Evolutionary conservation across 805 yeast species (phyloP), one percentile per base, ranked within the genome.

Genomic region (Candida boidinii): DNA sequence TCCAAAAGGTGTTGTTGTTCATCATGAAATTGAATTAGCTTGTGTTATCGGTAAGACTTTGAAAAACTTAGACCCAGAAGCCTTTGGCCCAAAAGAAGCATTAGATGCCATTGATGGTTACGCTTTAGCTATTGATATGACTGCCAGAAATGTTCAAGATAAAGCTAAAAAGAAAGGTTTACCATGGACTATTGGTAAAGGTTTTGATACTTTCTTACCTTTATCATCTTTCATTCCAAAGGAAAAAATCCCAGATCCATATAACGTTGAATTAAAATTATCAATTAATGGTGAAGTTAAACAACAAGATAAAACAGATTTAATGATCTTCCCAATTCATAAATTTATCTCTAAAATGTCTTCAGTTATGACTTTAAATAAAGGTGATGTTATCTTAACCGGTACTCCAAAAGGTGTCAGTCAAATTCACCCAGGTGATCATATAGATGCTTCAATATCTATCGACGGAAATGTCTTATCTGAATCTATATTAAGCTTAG

Each of bases 401-500:
- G 98, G 98, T 13, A 92, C 98, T 2, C 98, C 98, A 29, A 85
- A 87, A 56, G 98, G 98, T 13, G 98, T 92, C n/a, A 96, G 97
- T 7, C 62, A 70, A 17, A 60, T 88, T 22, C 56, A 55, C 5
- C 83, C 94, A 0, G 97, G 96, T 8, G 97, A 92, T 52, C 50
- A 54, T 17, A 63, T 92, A 18, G 65, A 66, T 29, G 94, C 94
- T 6, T 69, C 72, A 42, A 56, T 86, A 40, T 58, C 54, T 19
- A 70, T 67, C 21, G 70, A 70, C 22, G 90, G 77, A 9, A 50
- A 71, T 36, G 64, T 65, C 8, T 51, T 90, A 18, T 73, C 67
- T 21, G 73, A 68, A 23, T 58, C 64, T 34, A 40, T 46, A 6
- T 59, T 81, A 34, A 65, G 67, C 13, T 56, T 76, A 20, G 65